Evolutionary conservation across 2,329 filamentous ascomycete species (phyloP).

Genomic region (Hyphodiscus sp.): DNA sequence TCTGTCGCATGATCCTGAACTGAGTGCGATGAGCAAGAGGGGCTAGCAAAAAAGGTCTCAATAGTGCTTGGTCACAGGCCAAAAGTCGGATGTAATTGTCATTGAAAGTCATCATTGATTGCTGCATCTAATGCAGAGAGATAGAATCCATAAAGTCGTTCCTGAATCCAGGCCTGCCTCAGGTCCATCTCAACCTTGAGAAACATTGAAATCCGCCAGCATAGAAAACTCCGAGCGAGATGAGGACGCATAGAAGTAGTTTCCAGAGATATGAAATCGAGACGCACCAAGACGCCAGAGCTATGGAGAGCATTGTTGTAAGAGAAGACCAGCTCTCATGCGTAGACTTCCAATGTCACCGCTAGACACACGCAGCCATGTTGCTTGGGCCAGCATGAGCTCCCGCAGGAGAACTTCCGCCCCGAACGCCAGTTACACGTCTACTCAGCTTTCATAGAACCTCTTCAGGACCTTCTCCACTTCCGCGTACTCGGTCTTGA

Average conservation of each 20-base stretch:
- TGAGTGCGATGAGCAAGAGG: too few species aligned
- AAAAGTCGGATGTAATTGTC: not conserved
- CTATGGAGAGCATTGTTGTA: constrained; percentile 22
- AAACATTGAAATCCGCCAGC: not conserved
- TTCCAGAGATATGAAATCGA: constrained; percentile 8
- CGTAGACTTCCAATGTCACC: constrained; percentile 25
- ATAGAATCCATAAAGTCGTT: not conserved
- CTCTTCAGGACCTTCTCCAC: constrained; percentile 63
- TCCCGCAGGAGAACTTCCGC: constrained; percentile 21
- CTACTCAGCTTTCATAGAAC: constrained; percentile 23
- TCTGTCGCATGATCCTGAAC: too few species aligned
- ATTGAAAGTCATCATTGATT: not conserved
- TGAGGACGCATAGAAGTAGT: not conserved
- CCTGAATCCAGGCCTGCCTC: not conserved
- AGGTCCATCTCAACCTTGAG: not conserved
- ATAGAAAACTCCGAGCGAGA: not conserved
- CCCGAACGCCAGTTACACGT: constrained; percentile 2
- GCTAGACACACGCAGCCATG: constrained; percentile 10
- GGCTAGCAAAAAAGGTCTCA: too few species aligned
- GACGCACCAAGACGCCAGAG: constrained; percentile 21
- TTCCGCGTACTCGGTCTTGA: constrained; percentile 71
- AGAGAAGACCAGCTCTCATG: constrained; percentile 24
- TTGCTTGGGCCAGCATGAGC: constrained; percentile 12
- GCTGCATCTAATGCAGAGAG: not conserved
- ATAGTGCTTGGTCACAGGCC: not conserved